A percentile compares a stretch with the other conserved stretches of the same genome.
Conservation (phyloP, 192 early-diverging fungal species). For the Coemansia sp. region DNA sequence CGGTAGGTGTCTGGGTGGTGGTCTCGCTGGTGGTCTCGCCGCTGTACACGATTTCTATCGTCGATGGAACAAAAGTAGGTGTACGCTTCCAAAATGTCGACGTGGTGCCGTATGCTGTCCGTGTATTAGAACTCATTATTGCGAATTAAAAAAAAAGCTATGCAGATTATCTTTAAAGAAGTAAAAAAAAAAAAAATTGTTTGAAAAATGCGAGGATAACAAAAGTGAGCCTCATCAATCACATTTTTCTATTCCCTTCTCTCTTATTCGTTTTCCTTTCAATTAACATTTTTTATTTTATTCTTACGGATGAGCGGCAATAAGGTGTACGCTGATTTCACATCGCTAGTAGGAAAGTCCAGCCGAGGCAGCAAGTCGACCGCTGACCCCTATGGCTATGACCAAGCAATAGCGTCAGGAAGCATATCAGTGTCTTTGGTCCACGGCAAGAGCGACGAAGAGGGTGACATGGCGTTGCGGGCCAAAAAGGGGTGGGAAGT, state of each 20-base stretch:
- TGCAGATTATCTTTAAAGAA: background rate
- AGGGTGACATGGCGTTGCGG: slow-evolving; percentile 35
- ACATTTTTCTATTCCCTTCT: background rate
- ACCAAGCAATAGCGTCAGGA: slow-evolving; percentile 17
- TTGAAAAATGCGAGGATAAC: background rate
- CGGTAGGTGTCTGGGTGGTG: background rate
- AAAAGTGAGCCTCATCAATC: background rate
- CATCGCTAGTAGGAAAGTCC: slow-evolving; percentile 25
- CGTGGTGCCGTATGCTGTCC: slow-evolving; percentile 4
- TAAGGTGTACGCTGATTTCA: slow-evolving; percentile 43
- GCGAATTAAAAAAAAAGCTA: background rate
- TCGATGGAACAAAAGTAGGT: slow-evolving; percentile 33
- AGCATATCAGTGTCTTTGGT: slow-evolving; percentile 2
- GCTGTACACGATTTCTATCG: slow-evolving; percentile 22
- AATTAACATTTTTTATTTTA: background rate
- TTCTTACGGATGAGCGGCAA: slow-evolving; percentile 2
- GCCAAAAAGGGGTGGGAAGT: slow-evolving; percentile 96
- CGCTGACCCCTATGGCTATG: slow-evolving; percentile 38
- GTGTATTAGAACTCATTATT: slow-evolving; percentile 23
- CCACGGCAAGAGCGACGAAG: slow-evolving; percentile 13
- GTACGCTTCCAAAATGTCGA: slow-evolving; percentile 42
- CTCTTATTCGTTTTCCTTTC: background rate
- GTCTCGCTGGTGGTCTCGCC: slow-evolving; percentile 2
- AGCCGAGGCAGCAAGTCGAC: slow-evolving; percentile 9
- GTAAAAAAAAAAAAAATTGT: background rate